phyloP scores from a whole-genome alignment of 192 early-diverging fungal species.

The Backusella mclennaniae region DNA sequence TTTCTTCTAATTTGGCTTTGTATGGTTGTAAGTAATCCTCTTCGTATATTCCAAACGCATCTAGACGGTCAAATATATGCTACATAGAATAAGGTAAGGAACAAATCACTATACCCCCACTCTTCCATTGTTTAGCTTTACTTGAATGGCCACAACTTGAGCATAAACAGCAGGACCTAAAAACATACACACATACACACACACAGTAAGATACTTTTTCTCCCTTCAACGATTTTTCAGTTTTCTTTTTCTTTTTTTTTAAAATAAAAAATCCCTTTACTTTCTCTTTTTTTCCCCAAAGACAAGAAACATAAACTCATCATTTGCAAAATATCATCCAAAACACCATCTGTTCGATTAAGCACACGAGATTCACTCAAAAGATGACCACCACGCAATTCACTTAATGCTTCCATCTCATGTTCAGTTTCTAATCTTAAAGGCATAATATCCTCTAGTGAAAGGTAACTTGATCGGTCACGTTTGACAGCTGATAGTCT shows the following conservation, averaged over 20 bases:
- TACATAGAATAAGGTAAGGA: slow-evolving; percentile 20
- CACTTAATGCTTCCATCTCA: slow-evolving; percentile 41
- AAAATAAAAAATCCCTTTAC: slow-evolving; percentile 14
- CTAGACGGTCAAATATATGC: slow-evolving; percentile 63
- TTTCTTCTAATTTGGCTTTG: slow-evolving; percentile 51
- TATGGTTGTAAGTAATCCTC: slow-evolving; percentile 57
- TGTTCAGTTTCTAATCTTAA: slow-evolving; percentile 56
- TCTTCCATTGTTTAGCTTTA: not conserved
- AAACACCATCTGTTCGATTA: slow-evolving; percentile 60
- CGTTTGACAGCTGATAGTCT: slow-evolving; percentile 68
- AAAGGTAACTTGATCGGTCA: slow-evolving; percentile 67
- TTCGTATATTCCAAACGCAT: slow-evolving; percentile 59
- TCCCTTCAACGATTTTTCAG: not conserved
- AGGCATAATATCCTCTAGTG: slow-evolving; percentile 54
- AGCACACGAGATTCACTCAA: slow-evolving; percentile 1
- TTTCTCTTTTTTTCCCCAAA: slow-evolving; percentile 72
- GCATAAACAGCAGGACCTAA: slow-evolving; percentile 34
- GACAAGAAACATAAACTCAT: slow-evolving; percentile 74
- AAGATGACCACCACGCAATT: slow-evolving; percentile 20
- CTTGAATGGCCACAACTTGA: slow-evolving; percentile 30
- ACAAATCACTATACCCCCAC: not conserved
- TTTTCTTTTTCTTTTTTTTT: no score
- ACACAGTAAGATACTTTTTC: not conserved
- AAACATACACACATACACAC: not conserved
- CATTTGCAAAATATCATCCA: slow-evolving; percentile 75